A percentile compares a stretch with the other conserved stretches of the same genome.
Evolutionary conservation across 768 basidiomycete genomes (phyloP).

Genomic region (Terana coerulea): DNA sequence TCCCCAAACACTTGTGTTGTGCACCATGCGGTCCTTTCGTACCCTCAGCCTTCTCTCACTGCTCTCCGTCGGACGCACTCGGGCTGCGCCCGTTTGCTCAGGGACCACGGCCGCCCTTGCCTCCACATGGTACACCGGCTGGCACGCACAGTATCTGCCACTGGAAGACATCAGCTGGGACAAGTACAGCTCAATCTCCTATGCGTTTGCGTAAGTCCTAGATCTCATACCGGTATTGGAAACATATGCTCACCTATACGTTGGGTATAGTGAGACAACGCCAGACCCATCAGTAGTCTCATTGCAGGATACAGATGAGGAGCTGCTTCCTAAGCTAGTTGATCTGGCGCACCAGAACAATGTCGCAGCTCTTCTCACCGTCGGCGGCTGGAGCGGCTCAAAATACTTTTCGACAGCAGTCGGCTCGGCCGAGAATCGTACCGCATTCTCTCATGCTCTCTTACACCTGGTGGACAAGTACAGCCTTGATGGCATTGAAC

Average conservation of each 20-base stretch:
- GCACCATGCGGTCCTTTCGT: neutral
- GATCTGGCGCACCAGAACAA: conserved; percentile 37
- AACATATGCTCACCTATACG: neutral
- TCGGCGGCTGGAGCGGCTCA: conserved; percentile 74
- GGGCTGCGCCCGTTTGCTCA: conserved; percentile 8
- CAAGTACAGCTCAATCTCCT: conserved; percentile 64
- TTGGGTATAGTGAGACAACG: conserved; percentile 31
- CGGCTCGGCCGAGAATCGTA: conserved; percentile 51
- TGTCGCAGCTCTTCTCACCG: conserved; percentile 52
- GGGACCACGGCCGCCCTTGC: conserved; percentile 31
- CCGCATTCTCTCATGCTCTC: conserved; percentile 61
- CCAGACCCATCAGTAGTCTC: conserved; percentile 28
- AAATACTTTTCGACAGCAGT: conserved; percentile 60
- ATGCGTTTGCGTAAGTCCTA: conserved; percentile 58
- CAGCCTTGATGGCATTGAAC: conserved; percentile 15
- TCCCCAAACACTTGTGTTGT: too few species aligned
- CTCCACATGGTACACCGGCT: conserved; percentile 65
- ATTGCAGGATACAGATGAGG: conserved; percentile 40
- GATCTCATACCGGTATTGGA: neutral
- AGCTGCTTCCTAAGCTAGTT: conserved; percentile 56
- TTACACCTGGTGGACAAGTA: conserved; percentile 45
- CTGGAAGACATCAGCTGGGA: conserved; percentile 54
- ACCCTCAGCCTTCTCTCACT: conserved; percentile 1
- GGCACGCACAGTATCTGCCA: conserved; percentile 48
- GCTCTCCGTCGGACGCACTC: neutral